Evolutionary conservation across 345 rosid species (phyloP).

Genomic region (Mercurialis annua): DNA sequence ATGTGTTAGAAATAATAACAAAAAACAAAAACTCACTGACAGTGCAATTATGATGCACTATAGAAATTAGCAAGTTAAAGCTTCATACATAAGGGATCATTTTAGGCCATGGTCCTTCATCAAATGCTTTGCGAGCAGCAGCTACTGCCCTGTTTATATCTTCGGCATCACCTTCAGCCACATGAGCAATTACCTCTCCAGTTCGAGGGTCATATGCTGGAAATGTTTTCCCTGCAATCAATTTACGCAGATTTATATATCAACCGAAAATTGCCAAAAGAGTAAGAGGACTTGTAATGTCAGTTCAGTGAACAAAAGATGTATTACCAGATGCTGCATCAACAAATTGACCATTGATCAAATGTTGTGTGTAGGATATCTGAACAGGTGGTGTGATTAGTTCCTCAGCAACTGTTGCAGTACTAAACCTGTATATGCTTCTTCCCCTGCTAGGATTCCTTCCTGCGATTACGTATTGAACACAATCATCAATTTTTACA

Average conservation of each 20-base stretch:
- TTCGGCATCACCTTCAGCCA: conserved; percentile 91
- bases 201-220: conserved; percentile 81
- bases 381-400: conserved; percentile 60
- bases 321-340: conserved; percentile 83
- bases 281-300: no score
- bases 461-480: conserved; percentile 34
- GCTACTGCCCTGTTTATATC: conserved; percentile 75
- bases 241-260: neutral
- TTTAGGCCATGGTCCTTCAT: conserved; percentile 96
- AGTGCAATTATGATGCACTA: neutral
- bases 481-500: neutral
- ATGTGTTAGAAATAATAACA: neutral
- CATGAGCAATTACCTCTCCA: conserved; percentile 74
- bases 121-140: conserved; percentile 95
- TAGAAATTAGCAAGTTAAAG: neutral
- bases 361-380: conserved; percentile 51
- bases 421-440: conserved; percentile 24
- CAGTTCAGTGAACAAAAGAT: neutral
- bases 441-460: conserved; percentile 30
- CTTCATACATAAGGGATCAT: conserved; percentile 74
- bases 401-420: conserved; percentile 44
- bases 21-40: conserved; percentile 1
- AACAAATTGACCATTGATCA: conserved; percentile 71
- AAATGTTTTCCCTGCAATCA: conserved; percentile 64
- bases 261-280: neutral